These are phyloP conservation scores for Wakefieldia striispora DNA, from an alignment of 768 basidiomycete species.

Conservation along the genomic window DNA sequence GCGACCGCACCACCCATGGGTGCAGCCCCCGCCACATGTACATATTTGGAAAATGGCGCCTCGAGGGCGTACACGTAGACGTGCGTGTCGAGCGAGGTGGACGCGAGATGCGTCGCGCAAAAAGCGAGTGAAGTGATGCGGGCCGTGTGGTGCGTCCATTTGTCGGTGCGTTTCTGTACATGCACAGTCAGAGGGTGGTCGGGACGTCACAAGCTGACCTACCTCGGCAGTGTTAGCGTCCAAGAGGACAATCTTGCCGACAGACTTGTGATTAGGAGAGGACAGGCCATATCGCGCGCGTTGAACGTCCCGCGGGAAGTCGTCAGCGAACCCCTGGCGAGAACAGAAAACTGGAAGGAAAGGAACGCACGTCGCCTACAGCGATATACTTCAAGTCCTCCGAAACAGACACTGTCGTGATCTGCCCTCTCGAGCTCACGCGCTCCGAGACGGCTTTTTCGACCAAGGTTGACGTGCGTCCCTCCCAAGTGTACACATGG, in stretches of 20 bases:
- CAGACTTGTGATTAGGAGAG: slow-evolving; percentile 46
- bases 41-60: slow-evolving; percentile 61
- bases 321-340: not conserved
- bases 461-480: slow-evolving; percentile 46
- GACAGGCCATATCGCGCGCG: not conserved
- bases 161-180: slow-evolving; percentile 58
- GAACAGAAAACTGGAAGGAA: not conserved
- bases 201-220: not conserved
- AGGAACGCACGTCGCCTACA: slow-evolving; percentile 73
- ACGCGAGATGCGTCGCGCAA: slow-evolving; percentile 61
- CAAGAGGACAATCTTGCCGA: slow-evolving; percentile 78
- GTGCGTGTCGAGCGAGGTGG: slow-evolving; percentile 90
- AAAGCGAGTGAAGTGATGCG: slow-evolving; percentile 68
- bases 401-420: slow-evolving; percentile 78
- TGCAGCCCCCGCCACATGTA: slow-evolving; percentile 84
- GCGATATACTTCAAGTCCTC: slow-evolving; percentile 74
- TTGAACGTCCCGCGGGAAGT: not conserved
- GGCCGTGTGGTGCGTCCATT: slow-evolving; percentile 86
- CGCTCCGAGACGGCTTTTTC: slow-evolving; percentile 59
- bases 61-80: slow-evolving; percentile 84
- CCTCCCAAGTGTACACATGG: slow-evolving; percentile 70
- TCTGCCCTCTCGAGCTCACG: slow-evolving; percentile 53
- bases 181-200: too few relatives aligned
- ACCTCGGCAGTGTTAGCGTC: slow-evolving; percentile 63
- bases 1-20: slow-evolving; percentile 84